Evolutionary conservation across 345 rosid genomes (phyloP).

Genomic region (Rubroshorea leprosula): DNA sequence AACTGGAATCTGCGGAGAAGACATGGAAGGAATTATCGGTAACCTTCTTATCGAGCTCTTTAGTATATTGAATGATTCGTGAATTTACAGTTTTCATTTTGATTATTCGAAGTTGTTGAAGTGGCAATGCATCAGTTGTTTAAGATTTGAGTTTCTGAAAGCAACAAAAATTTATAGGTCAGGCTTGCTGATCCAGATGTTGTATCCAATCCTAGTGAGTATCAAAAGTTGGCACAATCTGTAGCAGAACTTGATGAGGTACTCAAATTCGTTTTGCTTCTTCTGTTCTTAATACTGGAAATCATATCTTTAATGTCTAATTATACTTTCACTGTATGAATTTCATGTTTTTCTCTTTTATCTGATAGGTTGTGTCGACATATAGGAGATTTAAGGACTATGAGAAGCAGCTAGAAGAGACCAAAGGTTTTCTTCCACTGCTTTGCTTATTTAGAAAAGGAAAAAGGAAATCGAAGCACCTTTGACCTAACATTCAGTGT

Average conservation of each 20-base stretch:
- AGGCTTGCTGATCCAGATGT: slow-evolving; percentile 93
- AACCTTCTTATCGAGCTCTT: not conserved
- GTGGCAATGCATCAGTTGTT: no score
- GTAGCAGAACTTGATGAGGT: slow-evolving; percentile 90
- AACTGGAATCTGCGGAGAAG: slow-evolving; percentile 91
- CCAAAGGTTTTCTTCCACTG: slow-evolving; percentile 46
- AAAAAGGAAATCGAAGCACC: not conserved
- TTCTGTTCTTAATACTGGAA: not conserved
- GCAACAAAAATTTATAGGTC: slow-evolving; percentile 43
- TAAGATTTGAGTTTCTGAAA: slow-evolving; percentile 7
- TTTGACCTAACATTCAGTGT: slow-evolving; percentile 2
- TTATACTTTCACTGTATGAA: no score
- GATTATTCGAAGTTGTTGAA: no score
- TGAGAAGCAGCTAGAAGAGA: slow-evolving; percentile 72
- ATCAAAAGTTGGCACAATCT: slow-evolving; percentile 84
- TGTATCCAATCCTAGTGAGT: slow-evolving; percentile 68
- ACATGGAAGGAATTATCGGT: slow-evolving; percentile 96
- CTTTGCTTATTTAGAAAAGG: slow-evolving; percentile 2
- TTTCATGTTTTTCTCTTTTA: slow-evolving; percentile 9
- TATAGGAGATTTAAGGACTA: slow-evolving; percentile 75
- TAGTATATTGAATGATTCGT: slow-evolving; percentile 9
- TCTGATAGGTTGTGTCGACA: slow-evolving; percentile 57
- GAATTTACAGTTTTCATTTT: no score
- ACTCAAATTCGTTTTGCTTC: slow-evolving; percentile 1
- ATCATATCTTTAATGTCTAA: no score